Conservation (phyloP, 352 stramenopile genomes). For the Phytopythium boreale region DNA sequence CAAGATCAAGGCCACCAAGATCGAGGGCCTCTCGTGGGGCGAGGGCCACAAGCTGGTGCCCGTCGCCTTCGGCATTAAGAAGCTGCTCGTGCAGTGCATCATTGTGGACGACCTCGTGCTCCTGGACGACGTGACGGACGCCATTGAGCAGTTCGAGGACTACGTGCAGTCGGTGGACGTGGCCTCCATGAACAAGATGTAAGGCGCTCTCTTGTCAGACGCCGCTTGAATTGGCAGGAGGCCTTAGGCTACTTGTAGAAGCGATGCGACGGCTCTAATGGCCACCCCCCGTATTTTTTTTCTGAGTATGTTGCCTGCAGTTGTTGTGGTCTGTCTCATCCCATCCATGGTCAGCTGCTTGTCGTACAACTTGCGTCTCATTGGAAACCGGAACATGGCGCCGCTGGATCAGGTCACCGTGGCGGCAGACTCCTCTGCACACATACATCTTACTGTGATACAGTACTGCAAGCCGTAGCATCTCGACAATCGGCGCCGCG, state of each 20-base stretch:
- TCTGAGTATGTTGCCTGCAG: background rate
- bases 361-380: too few relatives aligned
- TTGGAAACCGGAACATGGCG: too few relatives aligned
- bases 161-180: constrained; percentile 85
- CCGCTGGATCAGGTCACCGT: too few relatives aligned
- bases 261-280: constrained; percentile 1
- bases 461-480: background rate
- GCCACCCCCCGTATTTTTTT: constrained; percentile 6
- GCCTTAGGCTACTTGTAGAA: constrained; percentile 7
- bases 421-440: too few relatives aligned
- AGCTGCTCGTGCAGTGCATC: constrained; percentile 79
- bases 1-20: constrained; percentile 73
- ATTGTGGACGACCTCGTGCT: constrained; percentile 82
- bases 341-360: too few relatives aligned
- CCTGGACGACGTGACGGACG: constrained; percentile 80
- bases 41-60: constrained; percentile 80
- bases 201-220: constrained; percentile 24
- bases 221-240: constrained; percentile 5
- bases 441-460: too few relatives aligned
- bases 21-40: constrained; percentile 79
- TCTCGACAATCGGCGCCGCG: background rate
- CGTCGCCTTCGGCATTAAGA: constrained; percentile 86
- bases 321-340: too few relatives aligned
- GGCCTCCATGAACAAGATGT: constrained; percentile 88
- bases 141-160: constrained; percentile 80